Evolutionary conservation across 352 stramenopile species (phyloP).

Genomic region (Phytophthora cactorum): DNA sequence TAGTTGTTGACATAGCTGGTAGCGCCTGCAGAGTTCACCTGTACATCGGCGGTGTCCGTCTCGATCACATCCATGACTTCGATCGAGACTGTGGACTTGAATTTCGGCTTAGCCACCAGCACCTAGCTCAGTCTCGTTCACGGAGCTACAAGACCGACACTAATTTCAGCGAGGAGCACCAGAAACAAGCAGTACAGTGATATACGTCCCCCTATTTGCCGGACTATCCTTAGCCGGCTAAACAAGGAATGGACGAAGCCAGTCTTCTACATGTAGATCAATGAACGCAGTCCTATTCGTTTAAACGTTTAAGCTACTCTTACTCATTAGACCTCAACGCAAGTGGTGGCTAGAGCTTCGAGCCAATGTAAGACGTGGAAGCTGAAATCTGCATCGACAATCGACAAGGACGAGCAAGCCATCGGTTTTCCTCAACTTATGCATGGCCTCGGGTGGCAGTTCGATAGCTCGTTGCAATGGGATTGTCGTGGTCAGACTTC

Average conservation of each 20-base stretch:
- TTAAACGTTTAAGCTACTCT: too few relatives aligned
- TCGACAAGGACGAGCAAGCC: too few relatives aligned
- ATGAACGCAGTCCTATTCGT: too few relatives aligned
- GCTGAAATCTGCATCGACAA: too few relatives aligned
- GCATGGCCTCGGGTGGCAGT: too few relatives aligned
- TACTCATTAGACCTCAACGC: too few relatives aligned
- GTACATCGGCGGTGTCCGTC: constrained; percentile 63
- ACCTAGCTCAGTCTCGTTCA: neutral
- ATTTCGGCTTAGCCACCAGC: neutral
- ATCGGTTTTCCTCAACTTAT: too few relatives aligned
- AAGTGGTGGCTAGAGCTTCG: too few relatives aligned
- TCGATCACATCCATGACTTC: constrained; percentile 60
- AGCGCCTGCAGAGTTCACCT: constrained; percentile 62
- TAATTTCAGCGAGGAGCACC: constrained; percentile 9
- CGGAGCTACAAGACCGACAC: neutral
- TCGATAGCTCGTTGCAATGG: too few relatives aligned
- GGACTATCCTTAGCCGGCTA: constrained; percentile 22
- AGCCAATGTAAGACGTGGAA: too few relatives aligned
- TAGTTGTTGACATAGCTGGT: constrained; percentile 82
- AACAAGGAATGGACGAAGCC: neutral
- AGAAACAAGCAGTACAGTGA: constrained; percentile 3
- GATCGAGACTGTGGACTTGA: neutral
- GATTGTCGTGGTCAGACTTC: too few relatives aligned
- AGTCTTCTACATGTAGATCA: too few relatives aligned
- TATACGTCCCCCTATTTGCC: neutral